Conservation (phyloP, 2,329 filamentous ascomycete genomes). For the Colletotrichum echinochloae region DNA sequence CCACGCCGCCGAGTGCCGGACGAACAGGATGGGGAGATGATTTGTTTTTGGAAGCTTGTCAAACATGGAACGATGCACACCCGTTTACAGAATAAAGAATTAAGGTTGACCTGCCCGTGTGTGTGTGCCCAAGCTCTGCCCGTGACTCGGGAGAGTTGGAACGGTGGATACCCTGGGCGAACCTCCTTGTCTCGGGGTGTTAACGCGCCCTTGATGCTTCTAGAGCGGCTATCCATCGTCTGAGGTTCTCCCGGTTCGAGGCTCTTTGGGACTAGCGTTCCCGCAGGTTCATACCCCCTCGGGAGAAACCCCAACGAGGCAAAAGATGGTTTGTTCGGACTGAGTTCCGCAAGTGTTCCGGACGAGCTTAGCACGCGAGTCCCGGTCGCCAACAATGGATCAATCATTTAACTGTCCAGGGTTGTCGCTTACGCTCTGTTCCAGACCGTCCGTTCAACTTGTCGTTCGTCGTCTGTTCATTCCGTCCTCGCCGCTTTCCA, state of each 20-base stretch:
- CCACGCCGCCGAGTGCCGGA: not conserved
- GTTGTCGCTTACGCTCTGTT: not conserved
- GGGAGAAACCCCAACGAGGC: not conserved
- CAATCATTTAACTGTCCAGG: not conserved
- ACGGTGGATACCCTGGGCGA: not conserved
- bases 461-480: not conserved
- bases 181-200: not conserved
- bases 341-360: not conserved
- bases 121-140: not conserved
- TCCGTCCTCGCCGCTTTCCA: not conserved
- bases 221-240: not conserved
- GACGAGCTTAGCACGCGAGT: not conserved
- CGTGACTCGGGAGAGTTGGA: not conserved
- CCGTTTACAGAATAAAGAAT: constrained; percentile 3
- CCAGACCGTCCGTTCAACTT: not conserved
- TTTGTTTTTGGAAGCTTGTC: not conserved
- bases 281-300: not conserved
- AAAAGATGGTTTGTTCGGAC: too few relatives aligned
- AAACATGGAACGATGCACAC: not conserved
- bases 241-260: not conserved
- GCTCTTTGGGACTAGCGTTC: not conserved
- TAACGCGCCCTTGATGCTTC: not conserved
- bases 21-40: constrained; percentile 1
- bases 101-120: not conserved
- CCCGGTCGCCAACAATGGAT: not conserved